Percentiles rank a stretch among this genome's conserved stretches.
Evolutionary conservation across 306 rosid species (phyloP).

Genomic region (Trifolium dubium): DNA sequence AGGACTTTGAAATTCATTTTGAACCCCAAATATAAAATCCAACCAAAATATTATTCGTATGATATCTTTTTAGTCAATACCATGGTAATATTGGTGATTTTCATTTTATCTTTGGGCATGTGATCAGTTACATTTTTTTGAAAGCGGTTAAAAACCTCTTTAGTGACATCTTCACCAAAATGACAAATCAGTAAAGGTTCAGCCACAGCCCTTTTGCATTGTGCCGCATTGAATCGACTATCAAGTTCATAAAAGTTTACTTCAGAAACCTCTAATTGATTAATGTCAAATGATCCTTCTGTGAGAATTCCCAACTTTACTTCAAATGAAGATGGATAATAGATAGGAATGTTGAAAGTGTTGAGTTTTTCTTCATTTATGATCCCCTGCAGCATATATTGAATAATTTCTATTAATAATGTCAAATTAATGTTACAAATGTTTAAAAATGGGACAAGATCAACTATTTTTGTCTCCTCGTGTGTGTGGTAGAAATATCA

Average conservation of each 20-base stretch:
- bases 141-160: not conserved
- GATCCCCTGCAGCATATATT: slow-evolving; percentile 22
- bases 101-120: not conserved
- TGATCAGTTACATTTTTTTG: not conserved
- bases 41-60: no score
- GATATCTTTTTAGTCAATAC: not conserved
- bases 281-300: slow-evolving; percentile 46
- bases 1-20: no score
- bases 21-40: no score
- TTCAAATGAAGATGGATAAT: slow-evolving; percentile 51
- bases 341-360: slow-evolving; percentile 50
- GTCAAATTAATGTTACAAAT: no score
- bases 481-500: no score
- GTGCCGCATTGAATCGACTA: slow-evolving; percentile 36
- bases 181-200: not conserved
- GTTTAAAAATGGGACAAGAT: no score
- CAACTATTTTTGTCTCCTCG: no score
- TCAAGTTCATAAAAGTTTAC: not conserved
- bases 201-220: slow-evolving; percentile 42
- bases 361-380: slow-evolving; percentile 44
- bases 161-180: not conserved
- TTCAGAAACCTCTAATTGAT: slow-evolving; percentile 31
- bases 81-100: not conserved
- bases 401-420: not conserved
- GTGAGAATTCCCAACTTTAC: slow-evolving; percentile 39